A percentile compares a stretch with the other conserved stretches of the same genome.
Evolutionary conservation across 169 alveolate genomes (phyloP).

Genomic region (Cryptosporidium viatorum): DNA sequence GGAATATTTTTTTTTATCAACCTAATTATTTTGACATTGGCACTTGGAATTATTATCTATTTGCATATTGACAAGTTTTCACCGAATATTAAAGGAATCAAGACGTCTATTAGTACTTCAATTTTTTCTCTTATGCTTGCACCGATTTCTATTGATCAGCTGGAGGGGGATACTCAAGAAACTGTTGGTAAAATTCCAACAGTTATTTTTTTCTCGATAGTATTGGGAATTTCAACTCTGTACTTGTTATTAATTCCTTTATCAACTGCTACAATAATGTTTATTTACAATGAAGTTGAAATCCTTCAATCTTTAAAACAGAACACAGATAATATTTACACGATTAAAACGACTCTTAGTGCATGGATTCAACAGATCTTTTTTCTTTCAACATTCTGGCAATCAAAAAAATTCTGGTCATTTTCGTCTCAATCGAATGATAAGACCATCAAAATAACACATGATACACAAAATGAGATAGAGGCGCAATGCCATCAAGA

Average conservation of each 20-base stretch:
- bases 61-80: constrained; percentile 38
- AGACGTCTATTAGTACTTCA: constrained; percentile 24
- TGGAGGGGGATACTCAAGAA: background rate
- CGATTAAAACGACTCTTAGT: constrained; percentile 49
- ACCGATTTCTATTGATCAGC: background rate
- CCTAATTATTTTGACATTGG: constrained; percentile 17
- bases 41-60: constrained; percentile 48
- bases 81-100: constrained; percentile 17
- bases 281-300: constrained; percentile 60
- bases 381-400: constrained; percentile 75
- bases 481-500: background rate
- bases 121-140: constrained; percentile 33
- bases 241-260: constrained; percentile 43
- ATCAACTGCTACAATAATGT: constrained; percentile 69
- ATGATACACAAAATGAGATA: constrained; percentile 29
- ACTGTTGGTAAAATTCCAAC: background rate
- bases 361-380: constrained; percentile 68
- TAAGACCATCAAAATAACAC: background rate
- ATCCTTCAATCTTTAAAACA: constrained; percentile 53
- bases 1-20: constrained; percentile 44
- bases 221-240: constrained; percentile 6
- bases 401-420: constrained; percentile 10
- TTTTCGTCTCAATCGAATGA: constrained; percentile 6
- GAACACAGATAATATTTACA: constrained; percentile 60
- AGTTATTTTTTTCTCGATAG: constrained; percentile 13